Conservation (phyloP, 2,329 filamentous ascomycete species). For the Venturia effusa region DNA sequence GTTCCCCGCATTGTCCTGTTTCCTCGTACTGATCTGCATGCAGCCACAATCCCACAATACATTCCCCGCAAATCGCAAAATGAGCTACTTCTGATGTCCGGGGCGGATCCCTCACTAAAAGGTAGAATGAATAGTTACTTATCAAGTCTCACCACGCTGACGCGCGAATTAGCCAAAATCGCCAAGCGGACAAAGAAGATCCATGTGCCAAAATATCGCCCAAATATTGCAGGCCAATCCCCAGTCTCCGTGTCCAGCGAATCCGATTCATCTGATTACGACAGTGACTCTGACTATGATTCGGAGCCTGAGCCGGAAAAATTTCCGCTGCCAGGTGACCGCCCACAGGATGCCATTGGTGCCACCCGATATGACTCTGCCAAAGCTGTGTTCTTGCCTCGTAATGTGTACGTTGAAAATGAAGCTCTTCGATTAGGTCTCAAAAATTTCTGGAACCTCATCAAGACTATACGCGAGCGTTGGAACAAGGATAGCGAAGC, state of each 20-base stretch:
- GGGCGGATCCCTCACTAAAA: constrained; percentile 30
- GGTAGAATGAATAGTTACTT: constrained; percentile 18
- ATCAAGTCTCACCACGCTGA: constrained; percentile 13
- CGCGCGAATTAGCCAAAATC: constrained; percentile 20
- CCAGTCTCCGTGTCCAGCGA: constrained; percentile 20
- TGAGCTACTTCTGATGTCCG: constrained; percentile 32
- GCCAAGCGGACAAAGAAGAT: constrained; percentile 22
- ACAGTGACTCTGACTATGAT: constrained; percentile 36
- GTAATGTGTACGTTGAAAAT: constrained; percentile 36
- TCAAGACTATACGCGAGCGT: constrained; percentile 48
- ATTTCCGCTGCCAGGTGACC: constrained; percentile 42
- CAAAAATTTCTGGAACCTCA: constrained; percentile 47
- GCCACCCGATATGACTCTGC: constrained; percentile 49
- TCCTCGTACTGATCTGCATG: background rate
- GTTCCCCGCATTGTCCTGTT: background rate
- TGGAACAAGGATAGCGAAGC: constrained; percentile 49
- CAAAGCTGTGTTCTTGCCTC: constrained; percentile 49
- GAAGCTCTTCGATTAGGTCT: constrained; percentile 45
- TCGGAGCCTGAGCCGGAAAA: constrained; percentile 44
- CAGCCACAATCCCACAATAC: constrained; percentile 21
- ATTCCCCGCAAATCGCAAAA: constrained; percentile 33
- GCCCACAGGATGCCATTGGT: constrained; percentile 41
- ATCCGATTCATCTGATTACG: constrained; percentile 34
- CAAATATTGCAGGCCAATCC: constrained; percentile 5
- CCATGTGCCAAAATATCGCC: constrained; percentile 8